phyloP scores from a whole-genome alignment of 495 filamentous ascomycete genomes.

The Penicillium fimorum region DNA sequence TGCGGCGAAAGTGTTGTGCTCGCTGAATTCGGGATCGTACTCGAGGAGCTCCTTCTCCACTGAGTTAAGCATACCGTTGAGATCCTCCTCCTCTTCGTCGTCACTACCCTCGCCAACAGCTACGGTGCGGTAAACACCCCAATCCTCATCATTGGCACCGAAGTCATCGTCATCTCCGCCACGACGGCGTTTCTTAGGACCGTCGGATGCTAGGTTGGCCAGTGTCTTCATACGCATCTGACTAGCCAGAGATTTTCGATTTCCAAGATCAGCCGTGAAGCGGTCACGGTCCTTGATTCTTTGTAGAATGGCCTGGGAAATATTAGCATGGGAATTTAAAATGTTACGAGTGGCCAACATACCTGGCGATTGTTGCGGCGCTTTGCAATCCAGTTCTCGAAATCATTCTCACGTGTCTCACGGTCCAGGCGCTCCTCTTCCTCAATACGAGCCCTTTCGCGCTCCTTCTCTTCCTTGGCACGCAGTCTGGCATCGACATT shows the following conservation, averaged over 20 bases:
- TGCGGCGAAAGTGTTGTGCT: constrained; percentile 86
- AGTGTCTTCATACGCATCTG: constrained; percentile 98
- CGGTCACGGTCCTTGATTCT: constrained; percentile 91
- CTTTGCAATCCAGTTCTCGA: constrained; percentile 83
- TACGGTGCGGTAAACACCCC: constrained; percentile 92
- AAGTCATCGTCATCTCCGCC: constrained; percentile 85
- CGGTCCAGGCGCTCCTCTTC: constrained; percentile 80
- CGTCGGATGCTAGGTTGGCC: constrained; percentile 93
- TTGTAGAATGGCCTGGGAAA: constrained; percentile 58
- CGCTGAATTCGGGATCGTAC: constrained; percentile 83
- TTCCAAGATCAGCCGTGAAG: constrained; percentile 87
- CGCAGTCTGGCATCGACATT: constrained; percentile 89
- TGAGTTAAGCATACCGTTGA: constrained; percentile 63
- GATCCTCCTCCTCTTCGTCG: constrained; percentile 83
- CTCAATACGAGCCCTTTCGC: constrained; percentile 75
- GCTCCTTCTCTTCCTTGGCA: constrained; percentile 92
- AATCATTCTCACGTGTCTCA: constrained; percentile 77
- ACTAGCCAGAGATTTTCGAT: constrained; percentile 90
- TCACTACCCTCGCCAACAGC: constrained; percentile 74
- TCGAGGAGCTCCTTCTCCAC: constrained; percentile 82
- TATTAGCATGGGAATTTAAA: constrained; percentile 10
- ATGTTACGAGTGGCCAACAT: constrained; percentile 9
- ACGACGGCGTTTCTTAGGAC: constrained; percentile 78
- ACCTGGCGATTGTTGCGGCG: constrained; percentile 70
- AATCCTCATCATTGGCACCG: constrained; percentile 95